A percentile compares a stretch with the other conserved stretches of the same genome.
Evolutionary conservation across 2,329 filamentous ascomycete genomes (phyloP).

Genomic region (Coniella vitis): DNA sequence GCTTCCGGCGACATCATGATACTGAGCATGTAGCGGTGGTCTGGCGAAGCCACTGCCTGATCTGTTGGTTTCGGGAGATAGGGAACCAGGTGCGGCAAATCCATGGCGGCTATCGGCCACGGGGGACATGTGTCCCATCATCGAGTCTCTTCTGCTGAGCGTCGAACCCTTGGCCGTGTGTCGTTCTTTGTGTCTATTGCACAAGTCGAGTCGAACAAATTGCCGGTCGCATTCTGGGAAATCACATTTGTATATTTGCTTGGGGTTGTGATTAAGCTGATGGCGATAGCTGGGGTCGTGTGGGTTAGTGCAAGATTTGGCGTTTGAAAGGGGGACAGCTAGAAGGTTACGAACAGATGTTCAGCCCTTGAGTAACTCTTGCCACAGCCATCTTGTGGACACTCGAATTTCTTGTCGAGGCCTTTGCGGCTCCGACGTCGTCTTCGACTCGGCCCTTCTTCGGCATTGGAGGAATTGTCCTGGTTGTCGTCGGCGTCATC

Average conservation of each 20-base stretch:
- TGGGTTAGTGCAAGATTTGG: not conserved
- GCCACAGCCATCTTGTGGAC: slow-evolving; percentile 77
- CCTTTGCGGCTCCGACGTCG: slow-evolving; percentile 68
- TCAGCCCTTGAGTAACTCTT: slow-evolving; percentile 96
- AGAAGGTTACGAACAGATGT: slow-evolving; percentile 62
- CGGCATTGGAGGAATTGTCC: slow-evolving; percentile 43
- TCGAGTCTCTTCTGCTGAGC: slow-evolving; percentile 65
- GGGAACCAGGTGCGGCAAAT: slow-evolving; percentile 34
- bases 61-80: slow-evolving; percentile 42
- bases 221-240: slow-evolving; percentile 84
- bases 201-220: slow-evolving; percentile 90
- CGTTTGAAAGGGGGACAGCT: not conserved
- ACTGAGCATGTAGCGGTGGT: slow-evolving; percentile 37
- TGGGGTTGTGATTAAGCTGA: slow-evolving; percentile 91
- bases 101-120: slow-evolving; percentile 33
- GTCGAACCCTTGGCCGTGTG: slow-evolving; percentile 75
- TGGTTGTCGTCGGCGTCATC: slow-evolving; percentile 33
- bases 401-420: slow-evolving; percentile 76
- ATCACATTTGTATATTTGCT: slow-evolving; percentile 90
- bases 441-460: slow-evolving; percentile 49
- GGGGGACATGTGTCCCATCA: slow-evolving; percentile 46
- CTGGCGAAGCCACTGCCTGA: slow-evolving; percentile 35
- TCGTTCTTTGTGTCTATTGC: slow-evolving; percentile 75
- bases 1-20: slow-evolving; percentile 36
- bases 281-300: slow-evolving; percentile 61